A percentile compares a stretch with the other conserved stretches of the same genome.
Evolutionary conservation across 768 basidiomycete species (phyloP).

Genomic region (Baorangia bicolor): DNA sequence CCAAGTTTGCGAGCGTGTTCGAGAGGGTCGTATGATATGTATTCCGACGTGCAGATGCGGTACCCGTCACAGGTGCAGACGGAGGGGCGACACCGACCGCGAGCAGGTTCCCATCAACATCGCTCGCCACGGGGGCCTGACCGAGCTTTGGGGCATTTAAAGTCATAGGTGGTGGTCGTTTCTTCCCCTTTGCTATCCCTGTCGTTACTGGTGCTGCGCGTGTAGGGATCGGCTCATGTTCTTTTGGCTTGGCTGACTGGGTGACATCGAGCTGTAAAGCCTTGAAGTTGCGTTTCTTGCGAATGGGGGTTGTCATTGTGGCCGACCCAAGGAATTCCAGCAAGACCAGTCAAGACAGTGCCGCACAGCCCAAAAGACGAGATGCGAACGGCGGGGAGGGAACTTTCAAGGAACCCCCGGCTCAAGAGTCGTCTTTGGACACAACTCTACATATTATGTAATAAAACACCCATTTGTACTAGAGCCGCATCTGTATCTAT

Average conservation of each 20-base stretch:
- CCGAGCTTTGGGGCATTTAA: slow-evolving; percentile 69
- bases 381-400: slow-evolving; percentile 16
- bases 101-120: slow-evolving; percentile 43
- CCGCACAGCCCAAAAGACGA: slow-evolving; percentile 4
- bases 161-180: slow-evolving; percentile 80
- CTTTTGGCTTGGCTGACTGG: slow-evolving; percentile 39
- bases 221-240: slow-evolving; percentile 44
- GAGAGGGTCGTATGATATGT: slow-evolving; percentile 80
- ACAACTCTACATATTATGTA: slow-evolving; percentile 20
- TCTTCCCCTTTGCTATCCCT: slow-evolving; percentile 52
- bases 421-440: too few relatives aligned
- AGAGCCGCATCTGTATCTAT: too few relatives aligned
- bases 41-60: slow-evolving; percentile 56
- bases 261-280: slow-evolving; percentile 70
- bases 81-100: slow-evolving; percentile 47
- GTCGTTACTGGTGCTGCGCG: slow-evolving; percentile 44
- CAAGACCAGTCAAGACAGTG: slow-evolving; percentile 2
- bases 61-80: slow-evolving; percentile 53
- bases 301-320: slow-evolving; percentile 58
- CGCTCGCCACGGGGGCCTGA: slow-evolving; percentile 29
- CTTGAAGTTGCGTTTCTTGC: slow-evolving; percentile 94
- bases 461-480: slow-evolving; percentile 9
- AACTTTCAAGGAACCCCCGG: slow-evolving; percentile 19
- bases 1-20: slow-evolving; percentile 81
- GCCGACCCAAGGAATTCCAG: slow-evolving; percentile 1